These are phyloP conservation scores for Solanum pinnatisectum DNA, from an alignment of 257 asterid species.

Conservation along the genomic window DNA sequence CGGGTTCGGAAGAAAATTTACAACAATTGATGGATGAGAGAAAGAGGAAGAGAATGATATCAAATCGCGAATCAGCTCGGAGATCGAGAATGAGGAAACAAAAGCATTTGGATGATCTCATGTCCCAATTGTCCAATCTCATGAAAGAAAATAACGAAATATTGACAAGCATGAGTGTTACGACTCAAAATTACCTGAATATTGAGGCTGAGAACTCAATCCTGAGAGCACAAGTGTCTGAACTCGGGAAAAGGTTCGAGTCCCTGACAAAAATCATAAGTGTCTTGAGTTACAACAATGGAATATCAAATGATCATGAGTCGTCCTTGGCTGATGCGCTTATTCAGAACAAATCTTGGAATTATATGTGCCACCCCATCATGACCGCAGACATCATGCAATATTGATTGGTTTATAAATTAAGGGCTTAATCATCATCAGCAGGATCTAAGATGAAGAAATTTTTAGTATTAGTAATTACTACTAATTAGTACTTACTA, in stretches of 20 bases:
- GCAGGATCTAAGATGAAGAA: neutral
- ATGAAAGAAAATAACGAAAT: slow-evolving; percentile 54
- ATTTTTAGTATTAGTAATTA: neutral
- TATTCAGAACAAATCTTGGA: slow-evolving; percentile 37
- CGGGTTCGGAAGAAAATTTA: slow-evolving; percentile 57
- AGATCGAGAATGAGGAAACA: slow-evolving; percentile 85
- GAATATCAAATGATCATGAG: neutral
- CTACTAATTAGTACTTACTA: neutral
- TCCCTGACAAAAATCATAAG: slow-evolving; percentile 46
- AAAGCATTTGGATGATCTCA: slow-evolving; percentile 67
- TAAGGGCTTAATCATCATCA: neutral
- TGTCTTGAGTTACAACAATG: slow-evolving; percentile 17
- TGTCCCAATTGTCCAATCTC: slow-evolving; percentile 45
- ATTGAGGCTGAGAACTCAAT: slow-evolving; percentile 73
- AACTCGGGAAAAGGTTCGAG: slow-evolving; percentile 55
- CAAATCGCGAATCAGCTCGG: slow-evolving; percentile 93
- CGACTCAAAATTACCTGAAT: slow-evolving; percentile 34
- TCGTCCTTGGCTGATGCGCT: slow-evolving; percentile 14
- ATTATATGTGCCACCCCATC: slow-evolving; percentile 40
- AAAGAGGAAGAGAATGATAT: slow-evolving; percentile 79
- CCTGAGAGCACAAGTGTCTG: slow-evolving; percentile 64
- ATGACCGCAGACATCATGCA: slow-evolving; percentile 35
- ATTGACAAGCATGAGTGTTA: slow-evolving; percentile 26
- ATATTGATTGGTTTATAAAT: neutral
- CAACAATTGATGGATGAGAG: slow-evolving; percentile 58